Base-by-base conservation (phyloP, 305 asterid genomes). In the Fraxinus sp. region DNA sequence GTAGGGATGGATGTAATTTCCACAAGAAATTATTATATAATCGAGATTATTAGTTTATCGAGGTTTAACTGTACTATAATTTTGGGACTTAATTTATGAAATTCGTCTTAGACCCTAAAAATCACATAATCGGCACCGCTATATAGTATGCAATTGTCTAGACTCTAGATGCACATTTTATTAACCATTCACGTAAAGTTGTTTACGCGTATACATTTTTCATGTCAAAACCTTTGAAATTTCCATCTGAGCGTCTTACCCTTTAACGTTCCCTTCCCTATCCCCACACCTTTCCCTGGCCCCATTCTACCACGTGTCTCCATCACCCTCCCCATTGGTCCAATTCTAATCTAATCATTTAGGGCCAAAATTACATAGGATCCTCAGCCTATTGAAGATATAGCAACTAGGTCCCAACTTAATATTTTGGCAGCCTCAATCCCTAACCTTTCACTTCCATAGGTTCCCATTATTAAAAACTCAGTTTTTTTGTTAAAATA, bases 281-380 rank as follows among this genome's bases (percentile, higher is more conserved):
- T 52, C 62, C 62, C 14, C 7, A 49, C 62, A 11, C 22, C 0
- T 49, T 49, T 14, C 7, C 62, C 55, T 57, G 83, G 74, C n/a
- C 49, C 85, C 75, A 30, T 68, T 36, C 8, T 35, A 84, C 90
- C 92, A 89, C 88, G 89, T 86, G 91, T 88, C 87, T n/a, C 77
- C n/a, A 11, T 80, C 85, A 22, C 3, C 20, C 33, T 77, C 73
- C 49, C 70, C 81, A 80, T 71, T 82, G 82, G 85, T 84, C 81
- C 77, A 64, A 71, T 83, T 82, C 78, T 71, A 79, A 79, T 78
- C 64, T 86, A 87, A 84, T 87, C 39, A 84, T 79, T 84, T 22
- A 64, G 73, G n/a, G 0, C 7, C 35, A 8, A 64, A 64, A 64
- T 64, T 64, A 64, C n/a, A 64, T 3, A 3, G 7, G 73, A 55